Percentiles rank a stretch among this genome's conserved stretches.
phyloP scores from a whole-genome alignment of 495 filamentous ascomycete species.

The Aspergillus wentii region DNA sequence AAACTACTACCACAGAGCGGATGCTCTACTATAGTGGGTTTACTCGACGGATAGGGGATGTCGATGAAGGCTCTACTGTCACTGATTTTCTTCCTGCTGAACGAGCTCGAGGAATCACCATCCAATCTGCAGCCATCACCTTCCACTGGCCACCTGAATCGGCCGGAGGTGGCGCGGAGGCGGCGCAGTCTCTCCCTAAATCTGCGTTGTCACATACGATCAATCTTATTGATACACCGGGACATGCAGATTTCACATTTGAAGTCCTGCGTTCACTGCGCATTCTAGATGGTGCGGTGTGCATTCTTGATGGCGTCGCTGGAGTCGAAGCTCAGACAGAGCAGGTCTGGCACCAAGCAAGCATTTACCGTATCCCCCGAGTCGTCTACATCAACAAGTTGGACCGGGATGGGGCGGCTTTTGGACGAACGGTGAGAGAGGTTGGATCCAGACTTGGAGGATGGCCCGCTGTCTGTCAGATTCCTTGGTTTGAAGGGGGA shows the following conservation, averaged over 20 bases:
- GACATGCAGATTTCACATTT: slow-evolving; percentile 97
- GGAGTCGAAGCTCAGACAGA: slow-evolving; percentile 98
- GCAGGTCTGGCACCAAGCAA: slow-evolving; percentile 91
- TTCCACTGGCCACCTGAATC: slow-evolving; percentile 74
- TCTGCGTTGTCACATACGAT: slow-evolving; percentile 59
- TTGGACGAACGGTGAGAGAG: slow-evolving; percentile 80
- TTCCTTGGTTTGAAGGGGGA: slow-evolving; percentile 81
- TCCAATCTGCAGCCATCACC: slow-evolving; percentile 95
- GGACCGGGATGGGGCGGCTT: slow-evolving; percentile 89
- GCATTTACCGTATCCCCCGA: slow-evolving; percentile 76
- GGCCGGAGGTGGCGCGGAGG: slow-evolving; percentile 10
- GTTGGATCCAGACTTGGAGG: slow-evolving; percentile 72
- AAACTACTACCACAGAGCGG: slow-evolving; percentile 98
- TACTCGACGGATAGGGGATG: slow-evolving; percentile 86
- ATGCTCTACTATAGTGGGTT: slow-evolving; percentile 98
- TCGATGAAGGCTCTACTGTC: slow-evolving; percentile 94
- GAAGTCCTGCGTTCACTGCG: slow-evolving; percentile 92
- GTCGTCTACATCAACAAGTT: slow-evolving; percentile 94
- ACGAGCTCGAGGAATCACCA: slow-evolving; percentile 89
- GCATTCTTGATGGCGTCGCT: slow-evolving; percentile 93
- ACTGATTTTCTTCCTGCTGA: slow-evolving; percentile 98
- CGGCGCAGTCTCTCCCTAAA: slow-evolving; percentile 20
- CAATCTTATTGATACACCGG: slow-evolving; percentile 96
- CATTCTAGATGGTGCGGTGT: slow-evolving; percentile 91
- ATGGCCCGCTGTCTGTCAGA: slow-evolving; percentile 88